Evolutionary conservation across 768 basidiomycete genomes (phyloP).

Genomic region (Dictyophora rubrovolvata): DNA sequence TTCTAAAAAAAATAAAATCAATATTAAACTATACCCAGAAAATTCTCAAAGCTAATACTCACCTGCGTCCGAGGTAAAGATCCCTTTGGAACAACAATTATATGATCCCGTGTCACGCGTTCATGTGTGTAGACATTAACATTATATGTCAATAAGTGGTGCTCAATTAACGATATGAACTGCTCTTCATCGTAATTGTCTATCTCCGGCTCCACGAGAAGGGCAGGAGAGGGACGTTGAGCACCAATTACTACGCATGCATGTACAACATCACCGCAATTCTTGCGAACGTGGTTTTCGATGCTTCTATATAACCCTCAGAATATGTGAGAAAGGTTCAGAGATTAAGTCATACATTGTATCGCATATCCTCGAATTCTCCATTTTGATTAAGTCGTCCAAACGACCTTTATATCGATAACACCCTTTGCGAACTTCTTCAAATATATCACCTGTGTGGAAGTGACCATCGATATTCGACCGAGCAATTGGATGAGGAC

Average conservation of each 20-base stretch:
- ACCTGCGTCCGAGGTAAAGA: slow-evolving; percentile 60
- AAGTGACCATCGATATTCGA: slow-evolving; percentile 51
- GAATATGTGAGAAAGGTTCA: neutral
- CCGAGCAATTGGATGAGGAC: slow-evolving; percentile 50
- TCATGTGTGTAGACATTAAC: slow-evolving; percentile 69
- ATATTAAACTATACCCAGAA: neutral
- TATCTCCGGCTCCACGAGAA: slow-evolving; percentile 58
- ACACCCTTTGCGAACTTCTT: slow-evolving; percentile 44
- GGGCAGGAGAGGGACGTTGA: slow-evolving; percentile 63
- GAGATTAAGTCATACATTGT: slow-evolving; percentile 37
- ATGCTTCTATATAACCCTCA: slow-evolving; percentile 38
- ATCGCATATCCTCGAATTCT: slow-evolving; percentile 68
- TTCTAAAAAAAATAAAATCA: slow-evolving; percentile 34
- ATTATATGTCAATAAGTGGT: slow-evolving; percentile 66
- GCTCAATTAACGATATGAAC: slow-evolving; percentile 62
- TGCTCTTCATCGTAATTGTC: slow-evolving; percentile 41
- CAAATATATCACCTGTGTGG: slow-evolving; percentile 78
- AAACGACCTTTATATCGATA: slow-evolving; percentile 64
- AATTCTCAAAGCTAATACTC: neutral
- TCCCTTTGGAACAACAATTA: slow-evolving; percentile 59
- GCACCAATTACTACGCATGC: slow-evolving; percentile 72
- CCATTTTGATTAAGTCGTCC: slow-evolving; percentile 81
- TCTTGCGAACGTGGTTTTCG: slow-evolving; percentile 62
- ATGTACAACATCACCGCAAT: slow-evolving; percentile 53
- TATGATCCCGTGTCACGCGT: slow-evolving; percentile 52